Conservation (phyloP, 75 land plant species). For the Sequoiadendron giganteum region DNA sequence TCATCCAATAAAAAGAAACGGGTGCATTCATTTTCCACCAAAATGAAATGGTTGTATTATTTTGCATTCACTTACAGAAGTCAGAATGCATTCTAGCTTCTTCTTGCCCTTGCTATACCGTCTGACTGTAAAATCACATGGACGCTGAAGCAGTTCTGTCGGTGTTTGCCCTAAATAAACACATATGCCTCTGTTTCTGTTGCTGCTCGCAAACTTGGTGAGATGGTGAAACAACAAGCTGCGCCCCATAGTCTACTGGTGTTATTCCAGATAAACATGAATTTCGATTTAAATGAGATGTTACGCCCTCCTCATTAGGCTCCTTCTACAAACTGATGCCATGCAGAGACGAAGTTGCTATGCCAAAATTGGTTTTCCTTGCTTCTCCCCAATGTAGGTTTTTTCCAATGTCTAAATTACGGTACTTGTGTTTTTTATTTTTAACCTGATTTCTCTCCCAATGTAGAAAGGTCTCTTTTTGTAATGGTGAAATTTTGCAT, state of each 20-base stretch:
- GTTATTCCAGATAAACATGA: no score
- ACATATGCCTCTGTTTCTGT: not conserved
- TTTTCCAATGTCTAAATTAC: no score
- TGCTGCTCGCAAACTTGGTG: not conserved
- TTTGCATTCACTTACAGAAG: not conserved
- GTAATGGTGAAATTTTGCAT: no score
- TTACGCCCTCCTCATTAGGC: no score
- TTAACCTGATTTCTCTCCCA: no score
- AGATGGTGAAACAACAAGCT: not conserved
- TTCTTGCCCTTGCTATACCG: not conserved
- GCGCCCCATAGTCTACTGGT: not conserved
- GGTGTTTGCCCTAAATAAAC: not conserved
- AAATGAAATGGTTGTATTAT: not conserved
- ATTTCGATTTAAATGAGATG: no score
- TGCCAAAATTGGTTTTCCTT: no score
- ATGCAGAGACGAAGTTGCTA: no score
- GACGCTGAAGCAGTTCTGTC: not conserved
- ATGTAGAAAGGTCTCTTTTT: no score
- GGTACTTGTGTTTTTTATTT: no score
- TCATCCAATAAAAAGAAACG: not conserved
- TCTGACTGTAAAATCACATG: not conserved
- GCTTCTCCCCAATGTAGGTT: no score
- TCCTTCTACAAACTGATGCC: no score
- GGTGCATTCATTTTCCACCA: not conserved
- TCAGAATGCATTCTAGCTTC: conserved; percentile 11